Percentiles rank a stretch among this genome's conserved stretches.
These are phyloP conservation scores for Somion occarium DNA, from an alignment of 1,284 basidiomycete genomes.

Conservation along the genomic window DNA sequence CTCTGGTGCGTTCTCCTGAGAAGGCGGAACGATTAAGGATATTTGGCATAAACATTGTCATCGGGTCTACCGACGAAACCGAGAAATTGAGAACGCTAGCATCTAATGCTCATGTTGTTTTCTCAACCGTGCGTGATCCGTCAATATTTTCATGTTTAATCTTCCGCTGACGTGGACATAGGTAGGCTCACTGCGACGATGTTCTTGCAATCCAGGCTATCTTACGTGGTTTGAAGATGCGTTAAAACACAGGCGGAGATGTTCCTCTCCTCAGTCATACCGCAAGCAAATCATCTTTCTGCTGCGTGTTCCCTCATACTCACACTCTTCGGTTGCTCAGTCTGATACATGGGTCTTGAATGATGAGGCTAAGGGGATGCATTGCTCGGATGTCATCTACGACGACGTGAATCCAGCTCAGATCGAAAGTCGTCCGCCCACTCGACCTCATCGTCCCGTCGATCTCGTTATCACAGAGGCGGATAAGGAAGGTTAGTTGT, in stretches of 20 bases:
- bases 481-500: conserved; percentile 29
- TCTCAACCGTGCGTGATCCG: conserved; percentile 12
- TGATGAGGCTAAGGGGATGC: conserved; percentile 31
- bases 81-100: conserved; percentile 14
- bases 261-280: conserved; percentile 47
- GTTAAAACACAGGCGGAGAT: conserved; percentile 34
- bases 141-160: neutral
- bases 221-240: conserved; percentile 37
- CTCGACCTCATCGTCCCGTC: conserved; percentile 32
- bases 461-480: conserved; percentile 33
- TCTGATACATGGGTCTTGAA: conserved; percentile 6
- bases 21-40: conserved; percentile 19
- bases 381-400: conserved; percentile 28
- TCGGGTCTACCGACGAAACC: conserved; percentile 18
- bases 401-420: conserved; percentile 33
- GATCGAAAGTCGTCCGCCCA: conserved; percentile 31
- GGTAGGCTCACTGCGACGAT: conserved; percentile 13
- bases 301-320: too few relatives aligned
- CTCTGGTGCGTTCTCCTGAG: conserved; percentile 17
- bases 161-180: neutral
- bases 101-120: conserved; percentile 17
- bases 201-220: conserved; percentile 35
- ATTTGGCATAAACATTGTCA: conserved; percentile 19
- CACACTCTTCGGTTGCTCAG: conserved; percentile 4
- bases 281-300: too few relatives aligned